Conservation (phyloP, 352 stramenopile genomes). For the Globisporangium cederbergense region DNA sequence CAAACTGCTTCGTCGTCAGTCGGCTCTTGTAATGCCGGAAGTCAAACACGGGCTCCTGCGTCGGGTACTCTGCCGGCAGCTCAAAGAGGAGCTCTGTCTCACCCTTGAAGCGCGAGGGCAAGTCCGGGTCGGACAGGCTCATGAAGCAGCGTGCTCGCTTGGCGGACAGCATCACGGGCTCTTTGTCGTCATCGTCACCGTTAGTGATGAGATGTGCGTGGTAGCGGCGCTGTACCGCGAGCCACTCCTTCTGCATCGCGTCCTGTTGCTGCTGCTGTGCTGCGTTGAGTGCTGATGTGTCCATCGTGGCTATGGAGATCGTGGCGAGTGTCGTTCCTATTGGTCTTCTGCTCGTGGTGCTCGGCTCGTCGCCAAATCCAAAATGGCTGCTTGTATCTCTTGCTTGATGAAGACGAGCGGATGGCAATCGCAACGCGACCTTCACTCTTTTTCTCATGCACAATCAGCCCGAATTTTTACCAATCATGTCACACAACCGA, state of each 20-base stretch:
- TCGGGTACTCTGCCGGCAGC: conserved; percentile 53
- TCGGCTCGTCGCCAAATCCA: background rate
- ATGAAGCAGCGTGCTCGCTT: conserved; percentile 42
- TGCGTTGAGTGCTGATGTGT: background rate
- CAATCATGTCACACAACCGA: background rate
- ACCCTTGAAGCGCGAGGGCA: conserved; percentile 46
- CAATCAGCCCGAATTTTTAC: background rate
- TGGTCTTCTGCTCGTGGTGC: background rate
- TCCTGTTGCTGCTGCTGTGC: conserved; percentile 29
- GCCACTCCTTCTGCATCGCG: conserved; percentile 49
- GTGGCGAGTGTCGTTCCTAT: background rate
- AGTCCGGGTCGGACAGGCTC: conserved; percentile 58
- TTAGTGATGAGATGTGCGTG: conserved; percentile 30
- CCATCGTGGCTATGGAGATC: conserved; percentile 1
- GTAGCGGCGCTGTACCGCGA: conserved; percentile 65
- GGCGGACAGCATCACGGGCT: background rate
- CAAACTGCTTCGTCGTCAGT: conserved; percentile 34
- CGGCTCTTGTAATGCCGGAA: conserved; percentile 48
- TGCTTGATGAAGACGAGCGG: too few species aligned
- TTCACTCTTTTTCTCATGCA: background rate
- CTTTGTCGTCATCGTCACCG: conserved; percentile 13
- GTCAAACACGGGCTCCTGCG: conserved; percentile 40
- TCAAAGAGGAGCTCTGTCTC: conserved; percentile 53
- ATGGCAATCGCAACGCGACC: background rate
- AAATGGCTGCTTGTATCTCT: conserved; percentile 8